Conservation (phyloP, 805 yeast genomes). For the Ogataea minuta region DNA sequence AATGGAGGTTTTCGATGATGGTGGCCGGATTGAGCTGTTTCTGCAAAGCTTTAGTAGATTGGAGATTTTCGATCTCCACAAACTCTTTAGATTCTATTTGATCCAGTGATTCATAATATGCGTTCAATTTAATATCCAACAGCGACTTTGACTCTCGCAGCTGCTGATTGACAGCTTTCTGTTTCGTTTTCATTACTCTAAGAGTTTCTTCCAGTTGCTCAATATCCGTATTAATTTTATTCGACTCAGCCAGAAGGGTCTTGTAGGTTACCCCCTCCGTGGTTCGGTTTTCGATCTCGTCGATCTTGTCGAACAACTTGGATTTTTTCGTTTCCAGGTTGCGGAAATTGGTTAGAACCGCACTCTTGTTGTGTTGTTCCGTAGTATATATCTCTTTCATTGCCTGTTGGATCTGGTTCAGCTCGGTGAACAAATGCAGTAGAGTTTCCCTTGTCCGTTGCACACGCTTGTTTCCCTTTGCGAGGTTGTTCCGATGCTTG, state of each 20-base stretch:
- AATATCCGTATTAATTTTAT: conserved; percentile 39
- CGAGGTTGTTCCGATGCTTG: conserved; percentile 31
- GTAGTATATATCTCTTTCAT: conserved; percentile 45
- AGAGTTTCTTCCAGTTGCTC: conserved; percentile 37
- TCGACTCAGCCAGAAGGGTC: conserved; percentile 34
- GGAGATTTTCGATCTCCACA: conserved; percentile 18
- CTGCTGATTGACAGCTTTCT: conserved; percentile 36
- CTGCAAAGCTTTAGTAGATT: conserved; percentile 12
- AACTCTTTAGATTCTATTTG: conserved; percentile 24
- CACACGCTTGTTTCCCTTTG: conserved; percentile 37
- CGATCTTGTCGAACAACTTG: conserved; percentile 36
- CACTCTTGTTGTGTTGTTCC: conserved; percentile 34
- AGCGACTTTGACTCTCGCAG: conserved; percentile 47
- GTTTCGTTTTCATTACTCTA: conserved; percentile 34
- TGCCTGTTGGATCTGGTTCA: conserved; percentile 44
- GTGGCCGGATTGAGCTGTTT: conserved; percentile 17
- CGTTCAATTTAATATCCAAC: conserved; percentile 46
- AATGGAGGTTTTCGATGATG: conserved; percentile 22
- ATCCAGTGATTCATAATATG: conserved; percentile 38
- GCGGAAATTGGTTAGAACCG: conserved; percentile 32
- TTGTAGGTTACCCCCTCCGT: conserved; percentile 43
- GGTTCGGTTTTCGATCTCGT: conserved; percentile 38
- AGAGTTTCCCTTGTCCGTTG: conserved; percentile 32
- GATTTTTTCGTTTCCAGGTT: conserved; percentile 42
- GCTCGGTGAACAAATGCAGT: conserved; percentile 29